phyloP scores from a whole-genome alignment of 768 basidiomycete species.

The Tylopilus felleus region DNA sequence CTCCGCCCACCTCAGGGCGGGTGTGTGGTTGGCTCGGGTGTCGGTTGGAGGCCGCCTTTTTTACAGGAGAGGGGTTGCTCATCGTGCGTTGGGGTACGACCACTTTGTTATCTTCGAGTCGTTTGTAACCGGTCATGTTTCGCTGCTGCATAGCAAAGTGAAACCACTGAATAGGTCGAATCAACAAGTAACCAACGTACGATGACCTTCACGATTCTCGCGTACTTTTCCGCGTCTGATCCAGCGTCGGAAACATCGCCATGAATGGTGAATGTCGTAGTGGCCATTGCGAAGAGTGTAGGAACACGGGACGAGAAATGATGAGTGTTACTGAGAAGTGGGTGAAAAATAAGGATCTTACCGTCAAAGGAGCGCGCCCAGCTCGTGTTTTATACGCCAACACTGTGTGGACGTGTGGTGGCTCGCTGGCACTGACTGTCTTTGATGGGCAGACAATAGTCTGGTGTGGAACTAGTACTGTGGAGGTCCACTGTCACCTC shows the following conservation, averaged over 20 bases:
- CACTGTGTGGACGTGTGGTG: neutral
- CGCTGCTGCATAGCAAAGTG: neutral
- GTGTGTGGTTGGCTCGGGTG: constrained; percentile 3
- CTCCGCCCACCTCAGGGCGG: neutral
- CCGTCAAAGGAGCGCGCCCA: neutral
- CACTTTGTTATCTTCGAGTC: neutral
- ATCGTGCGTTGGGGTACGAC: neutral
- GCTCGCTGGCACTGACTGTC: neutral
- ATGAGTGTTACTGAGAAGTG: neutral
- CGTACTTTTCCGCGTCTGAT: neutral
- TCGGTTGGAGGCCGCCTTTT: constrained; percentile 1
- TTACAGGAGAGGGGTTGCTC: neutral
- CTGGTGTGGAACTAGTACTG: too few species aligned
- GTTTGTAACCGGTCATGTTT: neutral
- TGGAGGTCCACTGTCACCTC: too few species aligned
- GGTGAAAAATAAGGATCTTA: neutral
- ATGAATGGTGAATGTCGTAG: neutral
- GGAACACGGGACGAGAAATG: neutral
- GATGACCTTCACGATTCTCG: neutral
- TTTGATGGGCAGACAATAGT: neutral
- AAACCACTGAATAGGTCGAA: neutral
- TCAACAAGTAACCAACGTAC: neutral
- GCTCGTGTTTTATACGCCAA: neutral
- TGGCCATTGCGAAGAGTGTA: neutral
- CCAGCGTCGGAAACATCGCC: neutral